These are phyloP conservation scores for Sphagnum tenellum DNA, from an alignment of 225 moss, liverwort and hornwort species.

Conservation along the genomic window DNA sequence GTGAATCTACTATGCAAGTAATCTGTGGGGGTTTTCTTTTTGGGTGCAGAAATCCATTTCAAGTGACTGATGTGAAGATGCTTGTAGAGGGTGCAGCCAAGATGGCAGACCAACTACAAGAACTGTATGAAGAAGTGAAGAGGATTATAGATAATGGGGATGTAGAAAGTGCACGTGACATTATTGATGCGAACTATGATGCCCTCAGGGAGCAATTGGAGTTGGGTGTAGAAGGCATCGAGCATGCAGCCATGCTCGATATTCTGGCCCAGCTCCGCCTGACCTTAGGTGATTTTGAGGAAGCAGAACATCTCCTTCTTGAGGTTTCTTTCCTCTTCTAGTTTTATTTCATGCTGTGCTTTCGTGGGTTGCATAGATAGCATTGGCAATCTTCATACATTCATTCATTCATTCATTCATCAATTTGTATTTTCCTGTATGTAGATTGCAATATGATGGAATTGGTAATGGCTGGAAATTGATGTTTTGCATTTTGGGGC, in stretches of 20 bases:
- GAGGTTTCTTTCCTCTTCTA: conserved; percentile 12
- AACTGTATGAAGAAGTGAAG: conserved; percentile 57
- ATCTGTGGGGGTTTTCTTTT: not conserved
- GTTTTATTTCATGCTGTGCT: not conserved
- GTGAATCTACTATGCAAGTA: too few relatives aligned
- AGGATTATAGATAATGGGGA: conserved; percentile 77
- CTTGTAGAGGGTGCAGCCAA: conserved; percentile 36
- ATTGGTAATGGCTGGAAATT: too few relatives aligned
- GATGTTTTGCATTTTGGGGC: not conserved
- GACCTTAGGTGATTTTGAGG: conserved; percentile 68
- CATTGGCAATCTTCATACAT: too few relatives aligned
- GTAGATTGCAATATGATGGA: too few relatives aligned
- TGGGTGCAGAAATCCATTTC: conserved; percentile 27
- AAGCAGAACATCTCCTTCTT: conserved; percentile 49
- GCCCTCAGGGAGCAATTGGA: conserved; percentile 66
- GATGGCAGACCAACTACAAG: conserved; percentile 67
- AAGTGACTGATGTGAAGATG: conserved; percentile 34
- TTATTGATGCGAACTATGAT: conserved; percentile 81
- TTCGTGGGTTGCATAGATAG: too few relatives aligned
- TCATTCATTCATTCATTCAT: too few relatives aligned
- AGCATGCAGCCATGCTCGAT: conserved; percentile 89
- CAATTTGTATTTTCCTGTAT: too few relatives aligned
- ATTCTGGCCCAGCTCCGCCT: conserved; percentile 75
- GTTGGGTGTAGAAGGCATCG: conserved; percentile 60
- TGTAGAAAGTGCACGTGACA: conserved; percentile 49